These are phyloP conservation scores for Penicillium sp. DNA, from an alignment of 2,329 filamentous ascomycete genomes.

Conservation along the genomic window DNA sequence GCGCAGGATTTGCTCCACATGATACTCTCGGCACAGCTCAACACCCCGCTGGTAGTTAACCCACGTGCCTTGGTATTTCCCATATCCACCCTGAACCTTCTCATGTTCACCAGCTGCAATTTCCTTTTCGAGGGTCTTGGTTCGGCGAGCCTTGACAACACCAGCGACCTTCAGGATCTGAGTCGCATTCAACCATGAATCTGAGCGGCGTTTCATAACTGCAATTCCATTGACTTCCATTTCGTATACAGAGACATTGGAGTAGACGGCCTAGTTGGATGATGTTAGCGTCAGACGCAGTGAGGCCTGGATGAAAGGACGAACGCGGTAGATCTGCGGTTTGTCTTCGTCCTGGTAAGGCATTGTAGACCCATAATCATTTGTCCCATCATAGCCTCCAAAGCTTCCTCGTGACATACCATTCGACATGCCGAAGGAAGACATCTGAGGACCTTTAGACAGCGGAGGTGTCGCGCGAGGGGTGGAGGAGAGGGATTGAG, in stretches of 20 bases:
- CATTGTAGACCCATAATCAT: conserved; percentile 40
- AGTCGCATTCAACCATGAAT: conserved; percentile 96
- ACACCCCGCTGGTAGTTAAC: conserved; percentile 89
- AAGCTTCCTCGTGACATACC: conserved; percentile 38
- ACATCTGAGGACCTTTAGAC: conserved; percentile 43
- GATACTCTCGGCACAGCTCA: conserved; percentile 79
- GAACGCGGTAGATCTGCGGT: conserved; percentile 50
- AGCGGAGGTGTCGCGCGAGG: conserved; percentile 47
- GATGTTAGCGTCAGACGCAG: conserved; percentile 13
- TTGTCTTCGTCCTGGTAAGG: conserved; percentile 41
- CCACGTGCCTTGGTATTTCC: conserved; percentile 99
- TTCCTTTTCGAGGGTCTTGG: conserved; percentile 96
- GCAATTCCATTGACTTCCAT: conserved; percentile 94
- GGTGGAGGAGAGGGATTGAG: conserved; percentile 46
- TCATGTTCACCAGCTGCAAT: conserved; percentile 95
- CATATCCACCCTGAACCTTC: conserved; percentile 97
- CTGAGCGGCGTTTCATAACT: conserved; percentile 91
- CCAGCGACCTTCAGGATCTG: conserved; percentile 97
- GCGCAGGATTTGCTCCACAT: conserved; percentile 50
- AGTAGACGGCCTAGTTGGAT: conserved; percentile 71
- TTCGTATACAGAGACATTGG: conserved; percentile 93
- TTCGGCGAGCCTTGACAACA: conserved; percentile 95
- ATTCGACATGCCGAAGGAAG: conserved; percentile 42
- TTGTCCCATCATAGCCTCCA: conserved; percentile 41
- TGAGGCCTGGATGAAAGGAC: conserved; percentile 13